Evolutionary conservation across 2,329 filamentous ascomycete species (phyloP).

Genomic region (Colletotrichum liriopes): DNA sequence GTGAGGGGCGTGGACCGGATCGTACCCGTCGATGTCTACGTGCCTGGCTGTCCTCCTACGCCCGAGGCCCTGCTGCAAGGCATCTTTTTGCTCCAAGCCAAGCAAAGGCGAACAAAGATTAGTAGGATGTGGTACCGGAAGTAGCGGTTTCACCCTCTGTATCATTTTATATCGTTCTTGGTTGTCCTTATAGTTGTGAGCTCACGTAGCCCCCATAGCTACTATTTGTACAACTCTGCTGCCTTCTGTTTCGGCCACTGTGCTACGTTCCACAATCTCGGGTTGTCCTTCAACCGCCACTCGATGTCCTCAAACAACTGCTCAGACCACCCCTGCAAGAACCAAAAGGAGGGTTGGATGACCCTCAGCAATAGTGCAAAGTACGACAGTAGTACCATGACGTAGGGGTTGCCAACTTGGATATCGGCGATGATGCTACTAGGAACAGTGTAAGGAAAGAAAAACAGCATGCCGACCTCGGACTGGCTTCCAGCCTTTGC

Average conservation of each 20-base stretch:
- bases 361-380: neutral
- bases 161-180: neutral
- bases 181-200: neutral
- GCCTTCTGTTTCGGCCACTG: neutral
- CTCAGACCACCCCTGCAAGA: neutral
- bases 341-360: neutral
- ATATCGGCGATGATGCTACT: neutral
- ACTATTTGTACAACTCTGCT: no score
- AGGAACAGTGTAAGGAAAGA: neutral
- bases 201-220: neutral
- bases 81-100: conserved; percentile 79
- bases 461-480: neutral
- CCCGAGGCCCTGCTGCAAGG: conserved; percentile 66
- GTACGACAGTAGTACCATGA: neutral
- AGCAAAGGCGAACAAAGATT: conserved; percentile 71
- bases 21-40: conserved; percentile 78
- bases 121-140: conserved; percentile 68
- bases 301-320: neutral
- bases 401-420: neutral
- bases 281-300: neutral
- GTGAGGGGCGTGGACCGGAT: conserved; percentile 76
- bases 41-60: conserved; percentile 74
- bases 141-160: conserved; percentile 45
- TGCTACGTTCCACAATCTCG: no score
- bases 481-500: neutral